Base-by-base conservation (phyloP, 495 filamentous ascomycete species). In the Aspergillus bertholletiae region DNA sequence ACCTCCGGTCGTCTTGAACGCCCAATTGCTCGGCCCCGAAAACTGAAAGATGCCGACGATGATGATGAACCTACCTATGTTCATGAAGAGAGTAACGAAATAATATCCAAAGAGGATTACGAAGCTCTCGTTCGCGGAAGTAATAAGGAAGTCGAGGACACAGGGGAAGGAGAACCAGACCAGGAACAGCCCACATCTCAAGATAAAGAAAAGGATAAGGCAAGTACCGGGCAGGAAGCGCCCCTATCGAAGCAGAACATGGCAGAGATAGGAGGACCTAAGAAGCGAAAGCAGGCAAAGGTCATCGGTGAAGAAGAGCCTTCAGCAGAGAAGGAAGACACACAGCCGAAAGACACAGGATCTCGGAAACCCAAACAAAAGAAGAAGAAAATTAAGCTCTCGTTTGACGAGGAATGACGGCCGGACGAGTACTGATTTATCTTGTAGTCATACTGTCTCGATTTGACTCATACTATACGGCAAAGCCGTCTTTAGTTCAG, bases 61-160 rank as follows among this genome's bases (percentile, higher is more conserved):
- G 74, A 78, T 30, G 77, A 80, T 46, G 76, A 60, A 18, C 77
- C 77, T 20, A 76, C 72, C 37, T 79, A 79, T 48, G 68, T 80
- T 39, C 72, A 78, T 35, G 77, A 76, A 51, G 71, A 73, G 45
- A 77, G 70, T 55, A 75, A 78, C 27, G 71, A 77, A 49, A 68
- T 74, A 23, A 74, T 80, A 41, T 67, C 75, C 18, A 76, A 77
- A 54, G 74, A 75, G 50, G 73, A 80, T 51, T 80, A 77, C 60
- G 67, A 74, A 45, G 66, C 67, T 17, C 43, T 79, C 27, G 59
- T 77, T 9, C 60, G 63, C 6, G 63, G 62, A 23, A 63, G 51
- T 32, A 48, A 58, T 5, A 58, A 59, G 37, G 46, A 63, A 44
- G 67, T 62, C 26, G 56, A 51, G n/a, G 48, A 59, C 12, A 39